A percentile compares a stretch with the other conserved stretches of the same genome.
Evolutionary conservation across 371 early-diverging fungal species (phyloP).

Genomic region (Lichtheimia hyalospora): DNA sequence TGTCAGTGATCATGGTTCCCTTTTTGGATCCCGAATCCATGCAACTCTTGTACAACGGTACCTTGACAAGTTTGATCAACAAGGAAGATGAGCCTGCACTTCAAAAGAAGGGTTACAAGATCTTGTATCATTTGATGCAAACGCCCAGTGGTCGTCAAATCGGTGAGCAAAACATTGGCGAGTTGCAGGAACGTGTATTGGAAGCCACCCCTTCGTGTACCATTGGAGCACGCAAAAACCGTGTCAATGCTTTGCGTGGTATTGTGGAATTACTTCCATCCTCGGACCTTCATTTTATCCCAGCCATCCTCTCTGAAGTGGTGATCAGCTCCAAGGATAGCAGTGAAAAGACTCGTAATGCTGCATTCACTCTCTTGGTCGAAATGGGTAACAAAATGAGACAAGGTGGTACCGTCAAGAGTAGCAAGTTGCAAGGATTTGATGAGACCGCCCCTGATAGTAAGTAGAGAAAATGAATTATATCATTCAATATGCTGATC

Average conservation of each 20-base stretch:
- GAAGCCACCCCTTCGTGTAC: conserved; percentile 58
- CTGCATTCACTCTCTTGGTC: conserved; percentile 85
- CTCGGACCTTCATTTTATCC: conserved; percentile 79
- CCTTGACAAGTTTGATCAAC: conserved; percentile 51
- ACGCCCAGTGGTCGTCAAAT: conserved; percentile 47
- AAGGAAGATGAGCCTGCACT: conserved; percentile 72
- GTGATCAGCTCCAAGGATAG: conserved; percentile 92
- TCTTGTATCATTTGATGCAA: conserved; percentile 66
- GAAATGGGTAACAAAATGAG: conserved; percentile 89
- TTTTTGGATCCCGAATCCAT: conserved; percentile 64
- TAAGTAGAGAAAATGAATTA: conserved; percentile 6
- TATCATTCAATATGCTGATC: conserved; percentile 2
- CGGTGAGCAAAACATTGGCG: conserved; percentile 40
- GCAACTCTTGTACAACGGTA: conserved; percentile 56
- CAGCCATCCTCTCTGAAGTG: conserved; percentile 85
- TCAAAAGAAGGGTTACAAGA: conserved; percentile 95
- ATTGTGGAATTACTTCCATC: conserved; percentile 55
- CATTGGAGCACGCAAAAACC: conserved; percentile 67
- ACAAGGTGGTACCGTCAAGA: conserved; percentile 66
- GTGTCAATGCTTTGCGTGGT: conserved; percentile 61
- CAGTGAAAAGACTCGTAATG: conserved; percentile 83
- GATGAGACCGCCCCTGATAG: conserved; percentile 52
- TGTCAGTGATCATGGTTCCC: conserved; percentile 72
- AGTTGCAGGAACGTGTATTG: conserved; percentile 52
- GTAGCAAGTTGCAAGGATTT: conserved; percentile 56